phyloP scores from a whole-genome alignment of 1,284 basidiomycete species.

The Leccinum subfulvum region DNA sequence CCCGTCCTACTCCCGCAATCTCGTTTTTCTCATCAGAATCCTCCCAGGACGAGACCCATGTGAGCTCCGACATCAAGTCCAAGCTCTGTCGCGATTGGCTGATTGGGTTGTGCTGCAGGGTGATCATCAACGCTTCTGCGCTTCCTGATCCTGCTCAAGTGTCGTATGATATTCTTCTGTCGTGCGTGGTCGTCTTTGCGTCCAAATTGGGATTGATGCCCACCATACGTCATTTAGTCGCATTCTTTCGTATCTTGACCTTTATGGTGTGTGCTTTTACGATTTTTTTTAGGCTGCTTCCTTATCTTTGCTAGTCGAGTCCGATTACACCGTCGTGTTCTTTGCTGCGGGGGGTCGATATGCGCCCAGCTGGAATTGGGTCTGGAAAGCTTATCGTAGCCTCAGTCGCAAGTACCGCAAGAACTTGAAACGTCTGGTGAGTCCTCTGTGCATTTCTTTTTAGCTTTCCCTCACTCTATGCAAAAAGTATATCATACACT shows the following conservation, averaged over 20 bases:
- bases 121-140: conserved; percentile 76
- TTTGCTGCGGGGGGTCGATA: conserved; percentile 78
- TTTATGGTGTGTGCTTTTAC: conserved; percentile 59
- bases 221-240: conserved; percentile 43
- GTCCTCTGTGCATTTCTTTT: conserved; percentile 20
- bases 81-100: not conserved
- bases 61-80: conserved; percentile 36
- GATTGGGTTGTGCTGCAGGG: conserved; percentile 44
- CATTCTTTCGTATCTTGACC: conserved; percentile 72
- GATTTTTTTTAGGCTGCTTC: not conserved
- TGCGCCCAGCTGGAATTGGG: conserved; percentile 83
- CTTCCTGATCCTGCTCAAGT: conserved; percentile 76
- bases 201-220: conserved; percentile 3
- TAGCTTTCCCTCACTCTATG: conserved; percentile 5
- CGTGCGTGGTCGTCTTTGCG: conserved; percentile 53
- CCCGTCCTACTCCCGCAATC: not conserved
- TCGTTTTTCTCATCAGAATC: conserved; percentile 13
- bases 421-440: conserved; percentile 77
- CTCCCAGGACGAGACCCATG: conserved; percentile 78
- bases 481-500: conserved; percentile 76
- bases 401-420: conserved; percentile 83
- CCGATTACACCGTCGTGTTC: conserved; percentile 84
- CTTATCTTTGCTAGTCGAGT: conserved; percentile 58
- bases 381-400: conserved; percentile 85
- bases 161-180: conserved; percentile 73